These are phyloP conservation scores for Friedmanniomyces simplex DNA, from an alignment of 495 filamentous ascomycete genomes.

Conservation along the genomic window DNA sequence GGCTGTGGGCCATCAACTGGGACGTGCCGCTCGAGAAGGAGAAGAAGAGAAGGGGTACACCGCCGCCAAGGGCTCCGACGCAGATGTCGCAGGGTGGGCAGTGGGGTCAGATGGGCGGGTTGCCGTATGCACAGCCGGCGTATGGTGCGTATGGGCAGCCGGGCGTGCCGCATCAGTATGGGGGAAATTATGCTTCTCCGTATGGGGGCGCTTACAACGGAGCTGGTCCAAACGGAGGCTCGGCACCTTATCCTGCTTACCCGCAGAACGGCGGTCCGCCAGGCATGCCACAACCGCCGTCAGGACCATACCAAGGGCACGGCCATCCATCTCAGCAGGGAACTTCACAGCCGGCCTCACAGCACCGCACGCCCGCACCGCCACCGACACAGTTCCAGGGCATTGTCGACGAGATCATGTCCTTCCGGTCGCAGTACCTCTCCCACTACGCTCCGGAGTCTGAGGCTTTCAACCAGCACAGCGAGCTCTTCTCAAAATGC, in stretches of 20 bases:
- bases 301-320: not conserved
- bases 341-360: not conserved
- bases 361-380: not conserved
- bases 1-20: conserved; percentile 29
- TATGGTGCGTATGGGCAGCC: conserved; percentile 4
- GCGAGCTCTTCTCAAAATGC: conserved; percentile 1
- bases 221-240: not conserved
- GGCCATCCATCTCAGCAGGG: not conserved
- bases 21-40: conserved; percentile 31
- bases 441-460: not conserved
- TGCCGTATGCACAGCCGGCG: not conserved
- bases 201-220: not conserved
- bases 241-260: not conserved
- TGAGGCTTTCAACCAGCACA: not conserved
- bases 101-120: not conserved
- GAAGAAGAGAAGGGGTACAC: conserved; percentile 23
- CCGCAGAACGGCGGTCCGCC: not conserved
- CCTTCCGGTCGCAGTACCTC: not conserved
- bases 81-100: not conserved
- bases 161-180: not conserved
- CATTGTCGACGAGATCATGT: conserved; percentile 7
- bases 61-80: conserved; percentile 21
- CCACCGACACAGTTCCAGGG: not conserved
- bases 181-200: not conserved
- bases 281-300: not conserved